Evolutionary conservation across 1,284 basidiomycete genomes (phyloP).

Genomic region (Ustilago esculenta): DNA sequence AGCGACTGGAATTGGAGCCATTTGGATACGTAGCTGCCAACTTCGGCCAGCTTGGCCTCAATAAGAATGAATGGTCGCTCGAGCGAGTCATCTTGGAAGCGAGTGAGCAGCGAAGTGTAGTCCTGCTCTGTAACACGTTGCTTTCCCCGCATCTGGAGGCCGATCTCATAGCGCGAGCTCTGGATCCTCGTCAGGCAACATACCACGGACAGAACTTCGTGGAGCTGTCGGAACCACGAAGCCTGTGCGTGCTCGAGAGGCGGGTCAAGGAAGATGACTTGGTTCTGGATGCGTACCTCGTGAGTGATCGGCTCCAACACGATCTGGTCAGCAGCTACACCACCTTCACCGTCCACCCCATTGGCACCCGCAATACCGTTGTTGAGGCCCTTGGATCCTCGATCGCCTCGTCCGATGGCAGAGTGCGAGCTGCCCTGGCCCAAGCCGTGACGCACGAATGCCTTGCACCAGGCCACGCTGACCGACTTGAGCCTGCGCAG

Average conservation of each 20-base stretch:
- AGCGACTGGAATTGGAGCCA: constrained; percentile 99
- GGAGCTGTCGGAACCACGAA: constrained; percentile 89
- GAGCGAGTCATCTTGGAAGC: constrained; percentile 77
- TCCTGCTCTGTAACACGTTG: constrained; percentile 36
- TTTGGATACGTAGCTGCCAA: constrained; percentile 90
- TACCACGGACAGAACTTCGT: constrained; percentile 80
- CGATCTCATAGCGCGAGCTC: constrained; percentile 92
- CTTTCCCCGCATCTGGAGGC: constrained; percentile 48
- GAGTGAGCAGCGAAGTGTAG: constrained; percentile 83
- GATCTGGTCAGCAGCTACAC: constrained; percentile 27
- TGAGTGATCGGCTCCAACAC: constrained; percentile 72
- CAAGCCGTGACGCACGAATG: constrained; percentile 71
- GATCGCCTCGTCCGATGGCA: constrained; percentile 8
- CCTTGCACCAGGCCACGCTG: constrained; percentile 85
- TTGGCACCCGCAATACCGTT: constrained; percentile 6
- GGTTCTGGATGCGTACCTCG: constrained; percentile 96
- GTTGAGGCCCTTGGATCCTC: constrained; percentile 17
- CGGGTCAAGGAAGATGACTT: constrained; percentile 97
- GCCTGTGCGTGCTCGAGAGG: constrained; percentile 93
- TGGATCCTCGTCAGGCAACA: constrained; percentile 88
- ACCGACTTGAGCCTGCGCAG: constrained; percentile 81
- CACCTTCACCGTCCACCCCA: constrained; percentile 6
- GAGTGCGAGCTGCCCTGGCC: constrained; percentile 11
- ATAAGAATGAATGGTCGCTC: constrained; percentile 85
- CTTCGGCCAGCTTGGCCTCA: constrained; percentile 84